These are phyloP conservation scores for Globisporangium heterothallicum DNA, from an alignment of 352 stramenopile genomes.

Conservation along the genomic window DNA sequence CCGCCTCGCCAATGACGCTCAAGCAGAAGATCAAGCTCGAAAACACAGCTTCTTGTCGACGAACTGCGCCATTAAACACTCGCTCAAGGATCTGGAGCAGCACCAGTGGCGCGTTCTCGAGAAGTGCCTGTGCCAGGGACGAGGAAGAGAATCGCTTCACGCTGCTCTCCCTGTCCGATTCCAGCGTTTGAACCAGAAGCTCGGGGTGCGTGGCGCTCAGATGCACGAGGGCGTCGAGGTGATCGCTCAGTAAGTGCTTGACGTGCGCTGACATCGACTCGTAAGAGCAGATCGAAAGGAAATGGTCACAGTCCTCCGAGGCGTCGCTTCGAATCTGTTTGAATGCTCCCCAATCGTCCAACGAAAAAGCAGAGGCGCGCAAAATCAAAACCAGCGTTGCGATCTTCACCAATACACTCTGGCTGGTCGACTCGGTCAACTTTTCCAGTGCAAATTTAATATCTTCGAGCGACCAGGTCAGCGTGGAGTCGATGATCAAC, in stretches of 20 bases:
- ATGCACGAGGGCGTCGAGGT: slow-evolving; percentile 42
- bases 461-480: slow-evolving; percentile 67
- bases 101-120: slow-evolving; percentile 31
- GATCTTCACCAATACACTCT: slow-evolving; percentile 52
- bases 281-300: slow-evolving; percentile 24
- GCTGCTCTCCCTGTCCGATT: not conserved
- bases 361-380: slow-evolving; percentile 25
- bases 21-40: slow-evolving; percentile 53
- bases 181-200: slow-evolving; percentile 35
- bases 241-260: slow-evolving; percentile 33
- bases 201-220: slow-evolving; percentile 58
- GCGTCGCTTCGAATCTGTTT: not conserved
- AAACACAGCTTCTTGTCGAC: slow-evolving; percentile 46
- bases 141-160: slow-evolving; percentile 26
- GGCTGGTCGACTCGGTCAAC: slow-evolving; percentile 37
- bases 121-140: slow-evolving; percentile 37
- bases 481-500: slow-evolving; percentile 63
- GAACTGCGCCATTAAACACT: slow-evolving; percentile 48
- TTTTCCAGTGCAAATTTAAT: slow-evolving; percentile 60
- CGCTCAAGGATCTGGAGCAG: slow-evolving; percentile 52
- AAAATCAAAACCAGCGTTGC: slow-evolving; percentile 61
- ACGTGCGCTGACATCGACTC: slow-evolving; percentile 31
- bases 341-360: slow-evolving; percentile 27
- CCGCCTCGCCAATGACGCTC: slow-evolving; percentile 36
- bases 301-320: slow-evolving; percentile 1